phyloP scores from a whole-genome alignment of 2,329 filamentous ascomycete genomes.

The Xylariomycetidae sp. region DNA sequence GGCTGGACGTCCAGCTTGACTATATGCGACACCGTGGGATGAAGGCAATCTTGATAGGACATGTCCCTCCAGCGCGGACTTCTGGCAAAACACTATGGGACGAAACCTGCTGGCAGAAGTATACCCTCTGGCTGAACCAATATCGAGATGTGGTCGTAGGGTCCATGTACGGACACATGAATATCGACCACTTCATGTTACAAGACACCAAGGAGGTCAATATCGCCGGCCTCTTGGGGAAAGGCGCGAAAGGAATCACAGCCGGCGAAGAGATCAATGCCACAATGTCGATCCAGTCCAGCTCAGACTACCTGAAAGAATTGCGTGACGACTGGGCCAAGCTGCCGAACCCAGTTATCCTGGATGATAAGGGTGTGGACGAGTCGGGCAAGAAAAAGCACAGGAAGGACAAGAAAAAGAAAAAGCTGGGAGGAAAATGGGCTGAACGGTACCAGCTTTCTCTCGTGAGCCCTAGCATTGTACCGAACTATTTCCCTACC shows the following conservation, averaged over 20 bases:
- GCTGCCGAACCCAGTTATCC: conserved; percentile 51
- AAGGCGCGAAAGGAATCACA: conserved; percentile 17
- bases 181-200: conserved; percentile 93
- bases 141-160: conserved; percentile 85
- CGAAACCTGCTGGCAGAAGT: conserved; percentile 97
- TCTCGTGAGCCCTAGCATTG: conserved; percentile 76
- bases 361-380: conserved; percentile 20
- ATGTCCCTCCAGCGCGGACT: conserved; percentile 86
- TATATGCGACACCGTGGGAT: conserved; percentile 75
- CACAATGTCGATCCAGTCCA: conserved; percentile 59
- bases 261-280: conserved; percentile 38
- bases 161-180: conserved; percentile 90
- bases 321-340: conserved; percentile 72
- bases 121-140: conserved; percentile 81
- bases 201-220: conserved; percentile 78
- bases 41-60: conserved; percentile 91
- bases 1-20: conserved; percentile 84
- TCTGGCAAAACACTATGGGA: conserved; percentile 85
- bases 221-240: conserved; percentile 39
- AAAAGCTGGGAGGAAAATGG: conserved; percentile 71
- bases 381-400: conserved; percentile 40
- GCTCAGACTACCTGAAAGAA: conserved; percentile 73
- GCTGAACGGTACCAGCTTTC: conserved; percentile 81
- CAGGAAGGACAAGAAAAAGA: conserved; percentile 53
- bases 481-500: conserved; percentile 89